Evolutionary conservation across 257 asterid genomes (phyloP).

Genomic region (Striga asiatica): DNA sequence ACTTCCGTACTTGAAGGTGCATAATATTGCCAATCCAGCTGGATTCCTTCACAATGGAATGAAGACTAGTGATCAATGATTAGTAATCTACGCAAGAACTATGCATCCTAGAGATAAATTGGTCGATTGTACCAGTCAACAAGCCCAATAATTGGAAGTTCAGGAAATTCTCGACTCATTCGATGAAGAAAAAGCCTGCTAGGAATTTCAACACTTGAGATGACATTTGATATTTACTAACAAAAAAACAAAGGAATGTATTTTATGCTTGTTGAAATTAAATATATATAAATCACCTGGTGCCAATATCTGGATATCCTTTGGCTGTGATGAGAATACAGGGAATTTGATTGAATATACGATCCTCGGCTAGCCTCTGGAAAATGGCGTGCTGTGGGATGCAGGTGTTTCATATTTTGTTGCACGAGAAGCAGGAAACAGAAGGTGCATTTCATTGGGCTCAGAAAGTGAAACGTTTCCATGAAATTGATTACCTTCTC

Average conservation of each 20-base stretch:
- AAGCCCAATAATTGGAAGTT: conserved; percentile 66
- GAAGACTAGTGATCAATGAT: conserved; percentile 1
- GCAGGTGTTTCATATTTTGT: neutral
- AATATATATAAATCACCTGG: conserved; percentile 49
- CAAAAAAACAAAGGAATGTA: too few species aligned
- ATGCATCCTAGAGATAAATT: neutral
- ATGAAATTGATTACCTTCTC: too few species aligned
- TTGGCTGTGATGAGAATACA: conserved; percentile 85
- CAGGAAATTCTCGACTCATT: conserved; percentile 54
- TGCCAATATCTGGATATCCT: conserved; percentile 93
- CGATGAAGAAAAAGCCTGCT: conserved; percentile 75
- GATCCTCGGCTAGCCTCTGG: conserved; percentile 92
- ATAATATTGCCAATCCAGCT: conserved; percentile 90
- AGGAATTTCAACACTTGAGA: neutral
- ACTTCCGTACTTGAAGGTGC: conserved; percentile 90
- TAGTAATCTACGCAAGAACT: neutral
- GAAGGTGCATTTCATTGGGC: too few species aligned
- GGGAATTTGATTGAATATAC: conserved; percentile 69
- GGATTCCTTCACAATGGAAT: conserved; percentile 57
- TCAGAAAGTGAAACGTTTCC: too few species aligned
- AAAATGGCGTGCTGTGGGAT: conserved; percentile 79
- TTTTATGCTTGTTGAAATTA: too few species aligned
- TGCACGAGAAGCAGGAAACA: too few species aligned
- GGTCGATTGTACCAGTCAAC: conserved; percentile 65
- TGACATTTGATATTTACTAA: neutral